phyloP scores from a whole-genome alignment of 257 asterid genomes.

The Cruciata laevipes region DNA sequence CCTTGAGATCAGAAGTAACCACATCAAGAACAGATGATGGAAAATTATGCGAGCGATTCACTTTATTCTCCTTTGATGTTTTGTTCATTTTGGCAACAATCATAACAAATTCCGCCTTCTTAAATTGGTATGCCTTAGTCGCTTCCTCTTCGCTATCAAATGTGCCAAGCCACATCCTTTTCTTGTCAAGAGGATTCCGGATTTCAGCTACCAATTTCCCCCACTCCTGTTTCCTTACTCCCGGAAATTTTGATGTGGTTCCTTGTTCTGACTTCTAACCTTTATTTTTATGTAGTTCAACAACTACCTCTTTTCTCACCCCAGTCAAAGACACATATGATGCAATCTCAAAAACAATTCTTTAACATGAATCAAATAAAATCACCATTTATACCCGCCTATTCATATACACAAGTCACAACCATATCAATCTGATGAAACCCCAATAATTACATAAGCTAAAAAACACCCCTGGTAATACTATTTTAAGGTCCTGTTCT shows the following conservation, averaged over 20 bases:
- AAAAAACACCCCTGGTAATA: too few species aligned
- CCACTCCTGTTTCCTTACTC: conserved; percentile 34
- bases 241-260: conserved; percentile 15
- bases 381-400: too few species aligned
- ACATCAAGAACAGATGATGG: conserved; percentile 31
- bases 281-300: not conserved
- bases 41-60: conserved; percentile 12
- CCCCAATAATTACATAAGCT: too few species aligned
- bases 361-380: too few species aligned
- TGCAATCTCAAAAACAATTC: too few species aligned
- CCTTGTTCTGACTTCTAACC: not conserved
- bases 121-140: conserved; percentile 25
- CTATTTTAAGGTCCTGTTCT: too few species aligned
- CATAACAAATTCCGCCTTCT: conserved; percentile 23
- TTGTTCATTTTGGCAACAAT: conserved; percentile 3
- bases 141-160: conserved; percentile 27
- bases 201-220: conserved; percentile 38
- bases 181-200: conserved; percentile 20
- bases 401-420: too few species aligned
- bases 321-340: not conserved
- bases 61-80: conserved; percentile 13
- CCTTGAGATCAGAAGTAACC: not conserved
- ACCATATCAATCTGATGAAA: too few species aligned
- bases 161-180: conserved; percentile 36
- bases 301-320: not conserved